Conservation (phyloP, 1,284 basidiomycete species). For the Trichosporon sp. region DNA sequence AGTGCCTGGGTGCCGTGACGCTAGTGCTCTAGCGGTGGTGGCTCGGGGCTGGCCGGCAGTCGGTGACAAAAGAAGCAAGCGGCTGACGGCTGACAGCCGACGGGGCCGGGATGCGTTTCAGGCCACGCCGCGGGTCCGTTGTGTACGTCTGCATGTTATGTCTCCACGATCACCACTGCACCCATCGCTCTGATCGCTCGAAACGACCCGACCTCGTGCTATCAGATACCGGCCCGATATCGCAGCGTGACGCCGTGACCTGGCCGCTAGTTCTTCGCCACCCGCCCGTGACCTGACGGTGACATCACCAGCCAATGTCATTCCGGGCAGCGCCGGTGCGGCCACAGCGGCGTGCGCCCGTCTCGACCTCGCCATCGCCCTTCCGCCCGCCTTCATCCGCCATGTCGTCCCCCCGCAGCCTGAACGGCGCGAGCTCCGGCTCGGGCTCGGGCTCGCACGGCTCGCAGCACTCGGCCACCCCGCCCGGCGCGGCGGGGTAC, state of each 20-base stretch:
- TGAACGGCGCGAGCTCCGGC: background rate
- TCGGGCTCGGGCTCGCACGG: background rate
- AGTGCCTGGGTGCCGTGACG: background rate
- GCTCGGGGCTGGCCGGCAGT: too few relatives aligned
- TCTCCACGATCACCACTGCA: too few relatives aligned
- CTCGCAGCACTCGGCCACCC: background rate
- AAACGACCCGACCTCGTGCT: too few relatives aligned
- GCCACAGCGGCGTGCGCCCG: background rate
- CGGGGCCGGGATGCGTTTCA: background rate
- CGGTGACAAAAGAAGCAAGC: too few relatives aligned
- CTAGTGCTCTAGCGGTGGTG: too few relatives aligned
- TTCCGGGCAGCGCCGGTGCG: background rate
- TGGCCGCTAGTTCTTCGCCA: background rate
- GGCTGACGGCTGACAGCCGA: background rate
- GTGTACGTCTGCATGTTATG: too few relatives aligned
- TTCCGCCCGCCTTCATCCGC: background rate
- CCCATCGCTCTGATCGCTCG: too few relatives aligned
- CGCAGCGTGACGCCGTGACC: background rate
- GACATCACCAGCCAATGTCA: slow-evolving; percentile 5
- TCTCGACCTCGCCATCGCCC: background rate
- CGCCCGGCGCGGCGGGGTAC: background rate
- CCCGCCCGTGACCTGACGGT: background rate
- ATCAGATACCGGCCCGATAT: background rate
- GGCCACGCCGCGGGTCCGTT: too few relatives aligned
- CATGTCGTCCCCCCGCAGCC: background rate